These are phyloP conservation scores for Inga laurina DNA, from an alignment of 306 rosid species.

Conservation along the genomic window DNA sequence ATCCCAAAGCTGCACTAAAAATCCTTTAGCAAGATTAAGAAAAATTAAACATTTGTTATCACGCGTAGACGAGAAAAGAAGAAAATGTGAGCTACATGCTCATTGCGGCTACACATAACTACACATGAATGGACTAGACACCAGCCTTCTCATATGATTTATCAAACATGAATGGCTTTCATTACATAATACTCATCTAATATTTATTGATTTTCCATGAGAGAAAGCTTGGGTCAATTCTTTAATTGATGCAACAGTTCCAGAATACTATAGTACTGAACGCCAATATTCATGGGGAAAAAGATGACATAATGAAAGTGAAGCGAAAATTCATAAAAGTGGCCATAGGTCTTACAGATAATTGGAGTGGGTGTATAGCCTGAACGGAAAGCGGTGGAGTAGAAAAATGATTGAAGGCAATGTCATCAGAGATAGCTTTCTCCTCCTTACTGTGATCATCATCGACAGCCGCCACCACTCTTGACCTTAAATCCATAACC, in stretches of 20 bases:
- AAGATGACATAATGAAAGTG: background rate
- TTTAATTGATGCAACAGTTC: background rate
- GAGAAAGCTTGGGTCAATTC: slow-evolving; percentile 2
- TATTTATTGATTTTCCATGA: slow-evolving; percentile 5
- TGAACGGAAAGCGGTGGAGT: slow-evolving; percentile 52
- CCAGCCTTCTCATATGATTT: background rate
- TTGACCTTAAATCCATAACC: slow-evolving; percentile 37
- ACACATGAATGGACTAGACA: background rate
- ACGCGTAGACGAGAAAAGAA: background rate
- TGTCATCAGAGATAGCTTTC: slow-evolving; percentile 55
- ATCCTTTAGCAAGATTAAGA: background rate
- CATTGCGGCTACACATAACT: background rate
- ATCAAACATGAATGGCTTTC: slow-evolving; percentile 5
- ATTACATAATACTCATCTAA: background rate
- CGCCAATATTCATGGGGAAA: background rate
- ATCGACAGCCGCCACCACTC: slow-evolving; percentile 38
- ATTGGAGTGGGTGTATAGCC: slow-evolving; percentile 32
- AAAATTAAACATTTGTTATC: background rate
- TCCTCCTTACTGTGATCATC: slow-evolving; percentile 34
- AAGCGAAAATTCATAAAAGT: background rate
- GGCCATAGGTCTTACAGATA: slow-evolving; percentile 42
- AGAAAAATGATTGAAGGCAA: slow-evolving; percentile 46
- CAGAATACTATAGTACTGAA: background rate
- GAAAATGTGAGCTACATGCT: background rate
- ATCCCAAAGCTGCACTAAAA: background rate